phyloP scores from a whole-genome alignment of 73 alveolate genomes.

The Effrenium voratum region DNA sequence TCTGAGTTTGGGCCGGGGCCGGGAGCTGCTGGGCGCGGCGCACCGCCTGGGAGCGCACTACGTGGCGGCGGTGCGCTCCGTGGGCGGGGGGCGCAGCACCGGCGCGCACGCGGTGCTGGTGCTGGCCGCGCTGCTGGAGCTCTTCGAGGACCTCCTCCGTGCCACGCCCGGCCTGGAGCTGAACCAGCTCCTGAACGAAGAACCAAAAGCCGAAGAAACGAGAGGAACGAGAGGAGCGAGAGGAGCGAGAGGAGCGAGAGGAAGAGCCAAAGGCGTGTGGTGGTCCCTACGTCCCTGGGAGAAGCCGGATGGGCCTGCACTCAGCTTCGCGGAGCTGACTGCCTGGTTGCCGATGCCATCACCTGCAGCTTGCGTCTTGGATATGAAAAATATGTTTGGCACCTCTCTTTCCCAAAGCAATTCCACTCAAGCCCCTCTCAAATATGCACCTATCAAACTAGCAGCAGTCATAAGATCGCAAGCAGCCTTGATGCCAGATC shows the following conservation, averaged over 20 bases:
- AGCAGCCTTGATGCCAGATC: too few relatives aligned
- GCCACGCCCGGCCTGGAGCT: not conserved
- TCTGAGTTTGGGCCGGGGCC: not conserved
- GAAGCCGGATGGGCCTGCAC: conserved; percentile 66
- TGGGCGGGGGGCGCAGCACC: conserved; percentile 21
- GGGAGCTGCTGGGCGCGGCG: not conserved
- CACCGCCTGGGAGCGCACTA: conserved; percentile 59
- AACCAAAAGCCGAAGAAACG: too few relatives aligned
- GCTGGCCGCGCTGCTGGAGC: conserved; percentile 49
- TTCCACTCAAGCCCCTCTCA: too few relatives aligned
- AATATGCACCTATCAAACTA: too few relatives aligned
- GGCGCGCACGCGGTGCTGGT: conserved; percentile 22
- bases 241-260: too few relatives aligned
- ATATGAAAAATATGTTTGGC: too few relatives aligned
- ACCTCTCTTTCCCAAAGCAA: too few relatives aligned
- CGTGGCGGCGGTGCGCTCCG: conserved; percentile 43
- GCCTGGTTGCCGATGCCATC: conserved; percentile 74
- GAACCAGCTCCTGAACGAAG: too few relatives aligned
- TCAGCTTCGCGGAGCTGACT: conserved; percentile 47
- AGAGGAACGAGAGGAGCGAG: not conserved
- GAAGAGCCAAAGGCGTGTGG: not conserved
- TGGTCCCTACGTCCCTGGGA: conserved; percentile 69
- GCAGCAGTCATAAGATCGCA: too few relatives aligned
- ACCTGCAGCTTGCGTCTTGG: conserved; percentile 23
- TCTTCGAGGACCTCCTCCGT: not conserved